Evolutionary conservation across 169 alveolate species (phyloP), one percentile per base, ranked within the genome.

Genomic region (Cryptosporidium xiaoi): DNA sequence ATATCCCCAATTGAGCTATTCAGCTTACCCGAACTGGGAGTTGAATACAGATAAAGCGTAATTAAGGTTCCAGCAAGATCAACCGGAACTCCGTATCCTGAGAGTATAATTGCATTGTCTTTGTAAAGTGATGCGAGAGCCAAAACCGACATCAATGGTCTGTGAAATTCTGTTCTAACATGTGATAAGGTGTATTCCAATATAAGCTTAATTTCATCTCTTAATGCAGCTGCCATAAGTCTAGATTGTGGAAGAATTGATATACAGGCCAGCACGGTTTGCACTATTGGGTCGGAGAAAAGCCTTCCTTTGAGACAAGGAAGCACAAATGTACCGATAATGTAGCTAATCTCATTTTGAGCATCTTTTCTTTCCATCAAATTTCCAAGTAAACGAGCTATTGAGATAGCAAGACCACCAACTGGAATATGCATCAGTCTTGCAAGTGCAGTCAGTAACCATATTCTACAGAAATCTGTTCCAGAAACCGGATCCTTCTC

Each of bases 281-380:
- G 87, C 40, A 77, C 87, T 60, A 77, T 77, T 7, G 87, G 87
- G 16, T 77, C 87, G 10, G 87, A 77, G 58, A 77, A 77, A 8
- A 40, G 44, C 10, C 87, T 40, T 46, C 87, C 87, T 18, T 77
- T 56, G 20, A 77, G 71, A 34, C 65, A 51, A 8, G 87, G 87
- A 53, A 77, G 66, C n/a, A 77, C 71, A 20, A 77, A 36, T 8
- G 87, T 60, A 7, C 77, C 48, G 15, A 77, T 62, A 24, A 77
- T 77, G 34, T 77, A 56, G 44, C 87, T 77, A 20, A 77, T 62
- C 24, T 77, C 71, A 15, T 60, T 56, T 60, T 56, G 69, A 40
- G 64, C 29, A 20, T 56, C 87, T 36, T 77, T 62, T 53, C 51
- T 77, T 24, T 60, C 55, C 87, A 77, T 77, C 7, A 77, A 40